Evolutionary conservation across 176 grass and related monocot species (phyloP).

Genomic region (Oropetium thomaeum): DNA sequence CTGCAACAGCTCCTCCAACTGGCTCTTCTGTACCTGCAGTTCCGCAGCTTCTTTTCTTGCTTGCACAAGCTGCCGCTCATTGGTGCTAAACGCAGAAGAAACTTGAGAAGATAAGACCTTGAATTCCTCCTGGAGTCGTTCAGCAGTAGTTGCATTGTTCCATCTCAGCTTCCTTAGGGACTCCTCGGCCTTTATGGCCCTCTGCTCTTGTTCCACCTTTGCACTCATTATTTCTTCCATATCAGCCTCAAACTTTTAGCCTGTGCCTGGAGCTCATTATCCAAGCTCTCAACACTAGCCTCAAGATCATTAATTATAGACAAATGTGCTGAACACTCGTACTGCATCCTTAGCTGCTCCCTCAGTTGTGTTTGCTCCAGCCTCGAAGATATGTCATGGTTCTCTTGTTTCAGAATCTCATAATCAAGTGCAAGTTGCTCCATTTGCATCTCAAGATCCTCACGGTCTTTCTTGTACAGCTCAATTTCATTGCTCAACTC

Average conservation of each 20-base stretch:
- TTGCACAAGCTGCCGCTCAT: slow-evolving; percentile 64
- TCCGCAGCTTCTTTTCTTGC: slow-evolving; percentile 72
- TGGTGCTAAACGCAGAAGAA: slow-evolving; percentile 68
- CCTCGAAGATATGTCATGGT: slow-evolving; percentile 85
- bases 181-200: slow-evolving; percentile 77
- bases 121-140: slow-evolving; percentile 77
- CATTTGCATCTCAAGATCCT: slow-evolving; percentile 96
- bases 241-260: slow-evolving; percentile 72
- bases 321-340: slow-evolving; percentile 91
- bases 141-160: slow-evolving; percentile 56
- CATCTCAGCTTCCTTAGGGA: slow-evolving; percentile 67
- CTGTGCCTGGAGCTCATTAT: slow-evolving; percentile 73
- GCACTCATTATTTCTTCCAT: slow-evolving; percentile 49
- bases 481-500: slow-evolving; percentile 76
- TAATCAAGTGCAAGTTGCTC: slow-evolving; percentile 96
- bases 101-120: slow-evolving; percentile 70
- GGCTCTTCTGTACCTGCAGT: slow-evolving; percentile 60
- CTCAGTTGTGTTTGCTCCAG: slow-evolving; percentile 84
- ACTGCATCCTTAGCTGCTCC: slow-evolving; percentile 87
- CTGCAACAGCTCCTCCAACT: slow-evolving; percentile 64
- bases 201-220: slow-evolving; percentile 84
- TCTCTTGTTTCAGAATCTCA: slow-evolving; percentile 97
- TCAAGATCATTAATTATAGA: slow-evolving; percentile 87
- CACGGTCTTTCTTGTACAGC: slow-evolving; percentile 83
- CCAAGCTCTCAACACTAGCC: slow-evolving; percentile 63